Evolutionary conservation across 768 basidiomycete genomes (phyloP), one percentile per base, ranked within the genome.

Genomic region (Xerocomellus intermedius): DNA sequence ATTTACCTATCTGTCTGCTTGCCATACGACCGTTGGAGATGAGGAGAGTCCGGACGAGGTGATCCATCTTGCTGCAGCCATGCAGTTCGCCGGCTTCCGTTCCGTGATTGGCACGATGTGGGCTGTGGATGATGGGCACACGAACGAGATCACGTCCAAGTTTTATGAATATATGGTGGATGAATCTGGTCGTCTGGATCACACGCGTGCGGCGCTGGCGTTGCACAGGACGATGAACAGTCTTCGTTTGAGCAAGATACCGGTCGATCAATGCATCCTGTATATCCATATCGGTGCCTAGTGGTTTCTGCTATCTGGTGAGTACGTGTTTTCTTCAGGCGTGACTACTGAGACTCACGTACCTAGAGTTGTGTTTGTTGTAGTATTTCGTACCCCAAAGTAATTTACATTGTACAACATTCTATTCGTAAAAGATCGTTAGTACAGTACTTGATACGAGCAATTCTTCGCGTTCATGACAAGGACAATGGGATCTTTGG

Each of bases 281-380:
- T 63, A 59, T 3, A 42, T 63, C 22, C 62, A 63, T 24, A 38
- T 59, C 9, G 62, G 62, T n/a, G 55, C 46, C 5, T 62, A 47
- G 39, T 50, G 3, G 10, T 32, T 32, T 32, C 30, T 32, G 30
- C 30, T 32, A 2, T 10, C 30, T 2, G 9, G 28, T 10, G 2
- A 9, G 30, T 32, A n/a, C n/a, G 28, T 22, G 3, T 30, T 32
- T 32, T 32, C 9, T 32, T 9, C 9, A 32, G 8, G 10, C 30
- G 9, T 9, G 9, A 10, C 30, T 10, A 32, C 30, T 10, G 2
- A 32, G 30, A 32, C 30, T 10, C 8, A 2, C 10, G 8, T 32
- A 10, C 9, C 28, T 30, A 5, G 8, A 5, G 28, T 30, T 30
- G 28, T 28, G 28, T 28, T 28, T 28, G 8, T 8, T 8, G 8